Evolutionary conservation across 2,329 filamentous ascomycete species (phyloP), one percentile per base, ranked within the genome.

Genomic region (Pyrenochaeta sp.): DNA sequence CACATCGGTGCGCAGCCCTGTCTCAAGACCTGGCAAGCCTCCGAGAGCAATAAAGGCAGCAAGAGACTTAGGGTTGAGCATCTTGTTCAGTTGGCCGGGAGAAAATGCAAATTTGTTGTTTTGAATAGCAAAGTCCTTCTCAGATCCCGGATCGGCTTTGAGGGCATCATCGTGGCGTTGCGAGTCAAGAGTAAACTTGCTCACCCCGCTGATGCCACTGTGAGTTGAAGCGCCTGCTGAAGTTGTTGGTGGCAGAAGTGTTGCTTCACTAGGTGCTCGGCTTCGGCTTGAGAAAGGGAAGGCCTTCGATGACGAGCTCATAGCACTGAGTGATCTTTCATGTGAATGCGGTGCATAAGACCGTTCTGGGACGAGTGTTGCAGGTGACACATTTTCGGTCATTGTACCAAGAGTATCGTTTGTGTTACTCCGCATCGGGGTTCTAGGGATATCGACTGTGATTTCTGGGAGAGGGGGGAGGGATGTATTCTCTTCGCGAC

Each of bases 91-190:
- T 69, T 95, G 88, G 10, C 92, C 92, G 12, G 87, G 87, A 1
- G 87, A 86, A 71, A 91, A 96, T 12, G 91, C 92, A 69, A 97
- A 97, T 0, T 89, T 88, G 71, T 95, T 96, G 49, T 72, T 63
- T 7, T 88, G 82, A 10, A 94, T 83, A 39, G 85, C 64, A 64
- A 96, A 96, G 58, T 93, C 90, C 81, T 71, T 54, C 49, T 72
- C 68, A 1, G 60, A 54, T 9, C 66, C 67, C 4, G 64, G 64
- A 30, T 71, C 68, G 3, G 69, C 58, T 23, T 47, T 51, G 18
- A 72, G 55, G 11, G 68, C 67, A 43, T 74, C 69, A 35, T 61
- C 59, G 12, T 61, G 49, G 9, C 54, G 55, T 32, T 66, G 55
- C 1, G 61, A 61, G n/a, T 64, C 61, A 14, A 68, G 54, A 3